Conservation (phyloP, 805 yeast species). For the Candida dajiaensis region DNA sequence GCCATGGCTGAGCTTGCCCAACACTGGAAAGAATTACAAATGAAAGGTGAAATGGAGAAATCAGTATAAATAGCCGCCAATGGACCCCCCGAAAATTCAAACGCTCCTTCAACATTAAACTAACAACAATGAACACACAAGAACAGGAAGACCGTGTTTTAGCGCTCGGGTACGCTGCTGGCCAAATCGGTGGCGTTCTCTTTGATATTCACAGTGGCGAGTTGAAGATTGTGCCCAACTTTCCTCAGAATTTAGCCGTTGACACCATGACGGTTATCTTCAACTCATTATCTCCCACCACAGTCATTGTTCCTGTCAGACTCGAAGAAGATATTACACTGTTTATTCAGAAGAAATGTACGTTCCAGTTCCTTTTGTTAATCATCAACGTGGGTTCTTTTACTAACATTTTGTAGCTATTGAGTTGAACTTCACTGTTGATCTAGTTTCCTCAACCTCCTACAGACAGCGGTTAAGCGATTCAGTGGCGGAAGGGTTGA, state of each 20-base stretch:
- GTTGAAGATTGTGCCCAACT: not conserved
- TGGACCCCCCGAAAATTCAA: not conserved
- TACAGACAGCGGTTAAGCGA: not conserved
- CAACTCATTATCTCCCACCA: not conserved
- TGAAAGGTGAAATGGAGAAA: slow-evolving; percentile 14
- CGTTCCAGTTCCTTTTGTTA: not conserved
- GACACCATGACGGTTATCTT: not conserved
- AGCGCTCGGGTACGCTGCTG: not conserved
- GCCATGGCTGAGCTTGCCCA: slow-evolving; percentile 65
- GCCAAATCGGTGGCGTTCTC: not conserved
- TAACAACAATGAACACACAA: not conserved
- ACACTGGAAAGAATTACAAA: slow-evolving; percentile 46
- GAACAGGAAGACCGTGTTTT: not conserved
- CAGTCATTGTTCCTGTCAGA: not conserved
- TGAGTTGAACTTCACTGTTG: not conserved
- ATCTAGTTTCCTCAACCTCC: not conserved
- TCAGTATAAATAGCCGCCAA: not conserved
- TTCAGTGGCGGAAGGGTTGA: not conserved
- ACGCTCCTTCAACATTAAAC: not conserved
- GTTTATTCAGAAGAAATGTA: not conserved
- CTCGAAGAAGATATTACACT: not conserved
- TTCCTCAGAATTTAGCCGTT: not conserved
- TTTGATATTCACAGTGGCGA: not conserved
- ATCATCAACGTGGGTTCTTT: not conserved
- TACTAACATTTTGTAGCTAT: not conserved